Conservation (phyloP, 2,329 filamentous ascomycete genomes). For the Calonectria fujianensis region DNA sequence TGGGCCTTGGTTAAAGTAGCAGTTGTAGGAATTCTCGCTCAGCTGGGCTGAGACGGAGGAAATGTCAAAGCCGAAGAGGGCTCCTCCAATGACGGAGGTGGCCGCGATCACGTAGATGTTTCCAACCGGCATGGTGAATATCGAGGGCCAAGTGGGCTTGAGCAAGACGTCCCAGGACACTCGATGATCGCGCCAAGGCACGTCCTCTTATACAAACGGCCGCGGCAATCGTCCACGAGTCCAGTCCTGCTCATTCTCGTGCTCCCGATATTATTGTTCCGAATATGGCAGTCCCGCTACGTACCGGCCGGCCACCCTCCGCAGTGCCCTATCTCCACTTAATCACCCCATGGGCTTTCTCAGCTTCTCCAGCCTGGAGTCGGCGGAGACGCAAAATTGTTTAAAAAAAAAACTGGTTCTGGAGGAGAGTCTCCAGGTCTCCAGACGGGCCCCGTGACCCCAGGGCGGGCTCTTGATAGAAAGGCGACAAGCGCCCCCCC, state of each 20-base stretch:
- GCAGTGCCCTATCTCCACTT: constrained; percentile 16
- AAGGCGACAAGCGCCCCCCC: background rate
- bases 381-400: constrained; percentile 22
- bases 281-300: constrained; percentile 7
- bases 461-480: constrained; percentile 19
- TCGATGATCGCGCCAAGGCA: background rate
- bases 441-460: constrained; percentile 22
- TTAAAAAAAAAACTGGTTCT: constrained; percentile 27
- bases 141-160: background rate
- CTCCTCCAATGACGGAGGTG: constrained; percentile 50
- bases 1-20: constrained; percentile 63
- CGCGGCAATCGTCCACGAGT: background rate
- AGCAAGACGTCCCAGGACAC: background rate
- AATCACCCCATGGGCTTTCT: constrained; percentile 35
- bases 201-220: background rate
- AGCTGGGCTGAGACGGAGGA: constrained; percentile 52
- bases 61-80: constrained; percentile 54
- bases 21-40: constrained; percentile 61
- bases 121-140: constrained; percentile 41
- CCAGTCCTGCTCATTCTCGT: constrained; percentile 6
- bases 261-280: constrained; percentile 2
- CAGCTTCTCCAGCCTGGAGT: constrained; percentile 34
- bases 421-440: background rate
- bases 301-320: constrained; percentile 14
- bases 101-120: constrained; percentile 54